These are phyloP conservation scores for Aspergillus sparsus DNA, from an alignment of 495 filamentous ascomycete genomes.

Conservation along the genomic window DNA sequence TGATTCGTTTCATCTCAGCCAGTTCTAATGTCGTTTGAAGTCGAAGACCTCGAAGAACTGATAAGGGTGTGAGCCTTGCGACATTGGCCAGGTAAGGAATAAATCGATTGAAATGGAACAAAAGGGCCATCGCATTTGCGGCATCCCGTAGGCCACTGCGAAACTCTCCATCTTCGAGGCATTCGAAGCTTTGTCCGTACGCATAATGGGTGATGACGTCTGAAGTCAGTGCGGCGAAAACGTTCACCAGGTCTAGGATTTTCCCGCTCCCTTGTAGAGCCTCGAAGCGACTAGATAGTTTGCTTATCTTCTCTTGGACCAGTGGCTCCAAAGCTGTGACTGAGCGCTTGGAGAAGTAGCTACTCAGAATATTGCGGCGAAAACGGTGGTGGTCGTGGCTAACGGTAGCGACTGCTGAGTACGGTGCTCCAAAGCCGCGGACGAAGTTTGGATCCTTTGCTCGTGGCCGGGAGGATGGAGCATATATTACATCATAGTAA, in stretches of 20 bases:
- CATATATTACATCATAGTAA: conserved; percentile 40
- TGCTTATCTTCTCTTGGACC: not conserved
- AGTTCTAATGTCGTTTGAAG: not conserved
- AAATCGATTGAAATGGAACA: conserved; percentile 31
- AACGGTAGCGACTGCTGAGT: conserved; percentile 24
- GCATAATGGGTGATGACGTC: conserved; percentile 49
- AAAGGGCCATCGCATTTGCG: conserved; percentile 21
- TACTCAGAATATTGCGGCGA: conserved; percentile 28
- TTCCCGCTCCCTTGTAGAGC: too few species aligned
- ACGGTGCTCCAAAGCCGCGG: conserved; percentile 22
- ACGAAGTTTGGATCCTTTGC: conserved; percentile 29
- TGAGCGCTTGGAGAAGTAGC: conserved; percentile 32
- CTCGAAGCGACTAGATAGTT: too few species aligned
- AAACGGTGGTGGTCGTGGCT: conserved; percentile 28
- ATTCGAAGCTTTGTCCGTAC: conserved; percentile 41
- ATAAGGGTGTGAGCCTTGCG: conserved; percentile 21
- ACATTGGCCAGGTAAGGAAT: conserved; percentile 29
- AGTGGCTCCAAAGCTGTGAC: conserved; percentile 13
- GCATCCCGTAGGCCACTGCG: conserved; percentile 27
- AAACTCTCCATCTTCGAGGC: conserved; percentile 27
- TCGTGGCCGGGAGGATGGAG: conserved; percentile 23
- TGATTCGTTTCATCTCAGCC: not conserved
- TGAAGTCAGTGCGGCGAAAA: conserved; percentile 29
- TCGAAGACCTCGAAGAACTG: not conserved
- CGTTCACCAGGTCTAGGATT: too few species aligned